Evolutionary conservation across 2,329 filamentous ascomycete genomes (phyloP).

Genomic region (Biscogniauxia mediterranea): DNA sequence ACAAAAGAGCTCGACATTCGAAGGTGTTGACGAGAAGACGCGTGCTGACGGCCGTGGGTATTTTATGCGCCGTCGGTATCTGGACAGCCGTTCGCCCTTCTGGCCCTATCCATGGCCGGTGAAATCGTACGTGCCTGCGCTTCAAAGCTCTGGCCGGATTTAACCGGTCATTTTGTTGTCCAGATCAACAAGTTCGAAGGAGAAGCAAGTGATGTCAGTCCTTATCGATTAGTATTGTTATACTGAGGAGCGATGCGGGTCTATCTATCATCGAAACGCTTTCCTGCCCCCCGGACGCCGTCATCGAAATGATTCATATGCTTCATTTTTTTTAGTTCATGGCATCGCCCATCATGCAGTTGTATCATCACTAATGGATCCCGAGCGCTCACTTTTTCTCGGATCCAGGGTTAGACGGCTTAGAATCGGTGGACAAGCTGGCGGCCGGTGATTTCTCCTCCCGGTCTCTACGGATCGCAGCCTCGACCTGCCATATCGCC

Average conservation of each 20-base stretch:
- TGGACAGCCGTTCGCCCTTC: conserved; percentile 13
- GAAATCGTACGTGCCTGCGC: conserved; percentile 1
- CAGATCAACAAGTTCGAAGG: conserved; percentile 1
- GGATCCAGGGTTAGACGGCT: conserved; percentile 9
- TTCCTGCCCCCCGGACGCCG: conserved; percentile 1
- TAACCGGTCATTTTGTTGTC: conserved; percentile 2
- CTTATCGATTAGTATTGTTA: conserved; percentile 6
- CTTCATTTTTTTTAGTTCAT: conserved; percentile 4
- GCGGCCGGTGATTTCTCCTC: conserved; percentile 21
- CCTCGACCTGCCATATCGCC: conserved; percentile 71
- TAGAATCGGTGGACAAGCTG: conserved; percentile 5
- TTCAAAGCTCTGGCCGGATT: conserved; percentile 13
- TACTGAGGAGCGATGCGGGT: conserved; percentile 11
- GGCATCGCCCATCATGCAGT: conserved; percentile 10
- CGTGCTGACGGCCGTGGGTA: conserved; percentile 31
- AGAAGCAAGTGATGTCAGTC: conserved; percentile 5
- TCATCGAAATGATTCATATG: conserved; percentile 16
- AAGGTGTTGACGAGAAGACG: conserved; percentile 27
- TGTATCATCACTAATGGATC: conserved; percentile 8
- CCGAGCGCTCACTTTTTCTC: conserved; percentile 14
- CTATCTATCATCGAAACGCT: conserved; percentile 10
- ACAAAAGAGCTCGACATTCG: conserved; percentile 8
- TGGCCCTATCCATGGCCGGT: conserved; percentile 3
- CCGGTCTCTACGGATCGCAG: conserved; percentile 40
- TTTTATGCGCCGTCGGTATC: conserved; percentile 28